Evolutionary conservation across 306 rosid genomes (phyloP), one percentile per base, ranked within the genome.

Genomic region (Bauhinia variegata): DNA sequence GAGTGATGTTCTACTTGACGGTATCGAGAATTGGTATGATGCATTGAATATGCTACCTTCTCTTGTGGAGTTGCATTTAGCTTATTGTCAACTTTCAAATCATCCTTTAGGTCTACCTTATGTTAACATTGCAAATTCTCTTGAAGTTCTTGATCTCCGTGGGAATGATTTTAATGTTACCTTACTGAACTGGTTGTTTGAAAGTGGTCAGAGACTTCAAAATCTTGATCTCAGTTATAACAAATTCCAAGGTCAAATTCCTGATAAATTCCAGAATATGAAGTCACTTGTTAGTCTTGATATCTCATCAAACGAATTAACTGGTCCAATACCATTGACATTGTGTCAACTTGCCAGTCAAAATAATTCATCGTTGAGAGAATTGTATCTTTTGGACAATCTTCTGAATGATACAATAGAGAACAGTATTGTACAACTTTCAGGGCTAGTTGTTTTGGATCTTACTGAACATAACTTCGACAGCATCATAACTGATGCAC

Each of bases 121-220:
- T 0, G 51, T 46, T 14, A 46, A 46, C 15, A 12, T 46, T n/a
- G 15, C n/a, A n/a, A n/a, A 14, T 0, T n/a, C 8, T 0, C 51
- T 46, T 46, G 2, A 12, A 46, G 6, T 0, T 4, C 51, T 46
- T 0, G 51, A 46, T 46, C 51, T 46, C 51, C 15, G 16, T 6
- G 0, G 5, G 12, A 46, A 46, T 46, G 7, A 0, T 46, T 46
- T 46, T 18, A 0, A 1, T 46, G 13, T 8, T 11, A 0, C 0
- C 5, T 12, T 46, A 46, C 51, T 18, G 15, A 4, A 46, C 15
- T 46, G 51, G 51, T 46, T 46, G 51, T 46, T 46, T 46, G 0
- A 46, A 10, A 46, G 12, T 46, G 51, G 51, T 0, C 18, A 46
- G 5, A 5, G 51, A 12, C 0, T 46, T 12, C 16, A 12, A 12